Percentiles rank a stretch among this genome's conserved stretches.
Evolutionary conservation across 768 basidiomycete species (phyloP).

Genomic region (Pholiota molesta): DNA sequence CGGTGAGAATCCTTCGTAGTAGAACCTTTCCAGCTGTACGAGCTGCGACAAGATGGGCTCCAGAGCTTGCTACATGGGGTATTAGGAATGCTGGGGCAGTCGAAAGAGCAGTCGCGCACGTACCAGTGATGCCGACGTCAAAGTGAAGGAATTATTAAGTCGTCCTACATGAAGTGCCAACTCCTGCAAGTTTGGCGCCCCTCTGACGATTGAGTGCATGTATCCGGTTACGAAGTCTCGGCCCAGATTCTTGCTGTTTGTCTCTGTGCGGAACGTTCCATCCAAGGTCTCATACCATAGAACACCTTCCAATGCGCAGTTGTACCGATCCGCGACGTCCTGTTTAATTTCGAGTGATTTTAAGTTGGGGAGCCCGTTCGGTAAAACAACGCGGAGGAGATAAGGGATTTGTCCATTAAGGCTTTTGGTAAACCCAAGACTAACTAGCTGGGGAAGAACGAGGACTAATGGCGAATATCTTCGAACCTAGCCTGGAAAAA

Average conservation of each 20-base stretch:
- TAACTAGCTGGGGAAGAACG: neutral
- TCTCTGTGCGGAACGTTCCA: conserved; percentile 11
- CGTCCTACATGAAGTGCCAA: neutral
- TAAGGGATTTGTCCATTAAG: conserved; percentile 26
- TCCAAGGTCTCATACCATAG: conserved; percentile 19
- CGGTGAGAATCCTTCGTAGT: too few species aligned
- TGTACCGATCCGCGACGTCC: neutral
- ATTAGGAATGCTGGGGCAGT: neutral
- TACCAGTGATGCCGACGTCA: neutral
- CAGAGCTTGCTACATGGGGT: neutral
- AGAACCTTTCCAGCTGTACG: too few species aligned
- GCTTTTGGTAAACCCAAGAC: conserved; percentile 15
- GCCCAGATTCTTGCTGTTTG: neutral
- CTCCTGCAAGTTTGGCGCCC: conserved; percentile 19
- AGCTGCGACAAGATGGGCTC: too few species aligned
- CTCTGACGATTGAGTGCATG: conserved; percentile 14
- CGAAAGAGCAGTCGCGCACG: neutral
- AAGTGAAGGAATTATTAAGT: too few species aligned
- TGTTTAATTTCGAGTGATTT: conserved; percentile 17
- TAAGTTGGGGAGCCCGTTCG: conserved; percentile 18
- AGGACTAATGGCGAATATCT: conserved; percentile 8
- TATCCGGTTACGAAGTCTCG: conserved; percentile 9
- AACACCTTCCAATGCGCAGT: conserved; percentile 10
- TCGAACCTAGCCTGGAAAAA: neutral
- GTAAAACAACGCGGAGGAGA: conserved; percentile 18